A percentile compares a stretch with the other conserved stretches of the same genome.
phyloP scores from a whole-genome alignment of 2,329 filamentous ascomycete species.

The Phyllosticta capitalensis region DNA sequence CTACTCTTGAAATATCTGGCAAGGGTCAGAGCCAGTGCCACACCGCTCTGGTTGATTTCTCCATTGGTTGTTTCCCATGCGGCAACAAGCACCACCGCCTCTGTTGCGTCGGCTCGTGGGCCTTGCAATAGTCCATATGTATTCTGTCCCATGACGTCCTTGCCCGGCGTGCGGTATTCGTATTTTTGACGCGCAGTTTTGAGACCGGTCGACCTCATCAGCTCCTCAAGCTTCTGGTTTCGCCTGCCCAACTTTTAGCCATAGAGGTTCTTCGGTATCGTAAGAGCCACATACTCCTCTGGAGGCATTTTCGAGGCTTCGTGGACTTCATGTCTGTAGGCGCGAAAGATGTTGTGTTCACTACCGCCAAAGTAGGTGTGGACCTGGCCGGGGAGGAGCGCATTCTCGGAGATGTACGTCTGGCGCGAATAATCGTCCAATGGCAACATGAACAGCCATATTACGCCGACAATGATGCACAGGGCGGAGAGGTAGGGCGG shows the following conservation, averaged over 20 bases:
- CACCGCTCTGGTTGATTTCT: conserved; percentile 73
- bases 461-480: conserved; percentile 74
- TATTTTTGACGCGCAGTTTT: conserved; percentile 86
- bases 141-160: conserved; percentile 71
- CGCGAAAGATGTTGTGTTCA: conserved; percentile 88
- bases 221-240: conserved; percentile 62
- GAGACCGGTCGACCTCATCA: conserved; percentile 69
- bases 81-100: conserved; percentile 87
- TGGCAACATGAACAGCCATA: conserved; percentile 83
- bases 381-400: conserved; percentile 87
- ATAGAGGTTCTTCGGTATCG: background rate
- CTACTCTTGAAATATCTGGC: conserved; percentile 86
- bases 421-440: conserved; percentile 81
- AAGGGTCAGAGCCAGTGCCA: conserved; percentile 76
- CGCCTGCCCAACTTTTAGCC: conserved; percentile 27
- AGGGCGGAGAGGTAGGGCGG: conserved; percentile 81
- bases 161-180: conserved; percentile 69
- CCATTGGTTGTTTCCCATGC: conserved; percentile 77
- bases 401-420: conserved; percentile 97
- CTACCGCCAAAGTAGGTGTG: conserved; percentile 96
- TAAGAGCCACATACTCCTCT: conserved; percentile 25
- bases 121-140: conserved; percentile 89
- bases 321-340: conserved; percentile 77
- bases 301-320: conserved; percentile 39
- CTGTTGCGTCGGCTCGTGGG: conserved; percentile 88